phyloP scores from a whole-genome alignment of 2,329 filamentous ascomycete genomes.

The Fusarium sp. region DNA sequence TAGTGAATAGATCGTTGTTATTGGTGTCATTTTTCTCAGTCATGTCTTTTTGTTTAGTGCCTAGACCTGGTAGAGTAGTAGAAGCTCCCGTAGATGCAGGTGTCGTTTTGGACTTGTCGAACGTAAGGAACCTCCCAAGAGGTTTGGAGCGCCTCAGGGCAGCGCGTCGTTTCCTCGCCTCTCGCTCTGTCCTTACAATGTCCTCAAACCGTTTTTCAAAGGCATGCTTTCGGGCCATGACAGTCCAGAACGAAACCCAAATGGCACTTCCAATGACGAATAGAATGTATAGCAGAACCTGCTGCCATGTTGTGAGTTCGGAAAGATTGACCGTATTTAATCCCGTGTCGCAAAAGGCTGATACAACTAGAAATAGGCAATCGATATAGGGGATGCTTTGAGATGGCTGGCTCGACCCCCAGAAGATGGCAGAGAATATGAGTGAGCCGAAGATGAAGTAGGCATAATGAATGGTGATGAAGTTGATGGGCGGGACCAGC shows the following conservation, averaged over 20 bases:
- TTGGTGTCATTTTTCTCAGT: slow-evolving; percentile 22
- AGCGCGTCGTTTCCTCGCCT: slow-evolving; percentile 41
- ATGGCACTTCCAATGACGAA: slow-evolving; percentile 74
- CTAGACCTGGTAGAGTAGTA: slow-evolving; percentile 28
- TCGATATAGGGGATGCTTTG: slow-evolving; percentile 69
- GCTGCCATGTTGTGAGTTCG: slow-evolving; percentile 73
- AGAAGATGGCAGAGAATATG: slow-evolving; percentile 70
- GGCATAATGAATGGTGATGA: slow-evolving; percentile 72
- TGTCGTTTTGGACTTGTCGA: slow-evolving; percentile 37
- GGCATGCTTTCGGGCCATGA: slow-evolving; percentile 67
- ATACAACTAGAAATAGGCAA: slow-evolving; percentile 73
- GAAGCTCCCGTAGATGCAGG: slow-evolving; percentile 10
- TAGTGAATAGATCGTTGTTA: slow-evolving; percentile 13
- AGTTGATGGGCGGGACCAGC: slow-evolving; percentile 62
- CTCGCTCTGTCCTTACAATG: slow-evolving; percentile 58
- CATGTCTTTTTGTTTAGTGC: slow-evolving; percentile 29
- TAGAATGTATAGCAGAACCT: slow-evolving; percentile 71
- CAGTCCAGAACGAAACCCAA: slow-evolving; percentile 73
- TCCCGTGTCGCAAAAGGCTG: slow-evolving; percentile 74
- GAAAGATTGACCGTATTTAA: slow-evolving; percentile 75
- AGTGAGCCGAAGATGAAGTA: slow-evolving; percentile 71
- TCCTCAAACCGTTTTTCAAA: slow-evolving; percentile 71
- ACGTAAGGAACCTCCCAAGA: slow-evolving; percentile 35
- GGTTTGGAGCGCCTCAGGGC: slow-evolving; percentile 30
- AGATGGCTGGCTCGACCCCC: slow-evolving; percentile 63